Percentiles rank a stretch among this genome's conserved stretches.
Conservation (phyloP, 345 rosid species). For the Eucalyptus shirleyi region DNA sequence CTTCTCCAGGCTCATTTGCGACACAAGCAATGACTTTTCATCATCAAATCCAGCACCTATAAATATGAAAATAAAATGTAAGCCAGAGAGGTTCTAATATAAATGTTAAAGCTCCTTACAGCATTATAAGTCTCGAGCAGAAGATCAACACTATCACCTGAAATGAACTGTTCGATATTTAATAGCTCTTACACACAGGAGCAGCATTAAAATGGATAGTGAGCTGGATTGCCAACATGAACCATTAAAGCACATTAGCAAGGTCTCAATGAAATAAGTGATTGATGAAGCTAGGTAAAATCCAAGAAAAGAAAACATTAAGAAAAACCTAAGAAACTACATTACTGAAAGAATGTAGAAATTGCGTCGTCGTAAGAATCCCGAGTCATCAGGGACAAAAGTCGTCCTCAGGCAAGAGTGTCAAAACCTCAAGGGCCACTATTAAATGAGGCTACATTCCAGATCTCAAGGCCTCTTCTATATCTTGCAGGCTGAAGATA, state of each 20-base stretch:
- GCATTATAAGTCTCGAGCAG: neutral
- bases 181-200: neutral
- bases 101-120: neutral
- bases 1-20: constrained; percentile 91
- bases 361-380: neutral
- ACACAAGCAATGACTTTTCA: constrained; percentile 80
- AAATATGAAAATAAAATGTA: neutral
- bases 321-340: neutral
- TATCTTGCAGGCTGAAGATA: constrained; percentile 81
- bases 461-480: constrained; percentile 24
- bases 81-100: neutral
- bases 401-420: neutral
- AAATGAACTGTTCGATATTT: neutral
- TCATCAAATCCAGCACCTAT: constrained; percentile 93
- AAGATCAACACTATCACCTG: neutral
- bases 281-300: neutral
- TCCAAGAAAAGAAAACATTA: neutral
- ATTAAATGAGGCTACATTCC: too few species aligned
- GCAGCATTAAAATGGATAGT: neutral
- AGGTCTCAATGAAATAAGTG: neutral
- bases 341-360: neutral
- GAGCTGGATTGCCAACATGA: neutral
- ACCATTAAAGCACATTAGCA: neutral
- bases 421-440: neutral
- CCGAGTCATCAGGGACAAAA: neutral